These are phyloP conservation scores for Panus rudis DNA, from an alignment of 768 basidiomycete species.

Conservation along the genomic window DNA sequence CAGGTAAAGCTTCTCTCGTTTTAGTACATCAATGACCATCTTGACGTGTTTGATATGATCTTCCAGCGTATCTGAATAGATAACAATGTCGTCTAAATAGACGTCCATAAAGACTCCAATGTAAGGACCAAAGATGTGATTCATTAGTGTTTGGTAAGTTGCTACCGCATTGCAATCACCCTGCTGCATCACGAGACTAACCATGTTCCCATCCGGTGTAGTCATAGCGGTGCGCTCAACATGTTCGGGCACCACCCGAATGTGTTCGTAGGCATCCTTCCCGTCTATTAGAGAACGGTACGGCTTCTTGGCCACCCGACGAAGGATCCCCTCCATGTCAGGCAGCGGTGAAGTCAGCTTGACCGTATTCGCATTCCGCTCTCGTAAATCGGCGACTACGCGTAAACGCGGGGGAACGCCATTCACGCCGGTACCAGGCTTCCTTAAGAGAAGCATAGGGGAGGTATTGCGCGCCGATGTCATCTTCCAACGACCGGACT, in stretches of 20 bases:
- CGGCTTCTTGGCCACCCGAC: conserved; percentile 13
- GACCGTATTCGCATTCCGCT: conserved; percentile 26
- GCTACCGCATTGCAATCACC: conserved; percentile 29
- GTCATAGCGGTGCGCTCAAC: conserved; percentile 20
- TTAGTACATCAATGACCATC: conserved; percentile 28
- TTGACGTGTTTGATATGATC: conserved; percentile 25
- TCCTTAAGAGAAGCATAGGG: conserved; percentile 28
- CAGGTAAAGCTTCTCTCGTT: conserved; percentile 29
- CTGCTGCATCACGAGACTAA: conserved; percentile 31
- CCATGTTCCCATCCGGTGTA: conserved; percentile 33
- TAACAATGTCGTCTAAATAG: conserved; percentile 29
- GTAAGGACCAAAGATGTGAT: conserved; percentile 28
- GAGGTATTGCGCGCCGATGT: conserved; percentile 20
- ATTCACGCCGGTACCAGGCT: conserved; percentile 16
- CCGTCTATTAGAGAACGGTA: conserved; percentile 23
- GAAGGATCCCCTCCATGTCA: conserved; percentile 21
- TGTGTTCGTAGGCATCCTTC: conserved; percentile 28
- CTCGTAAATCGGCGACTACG: conserved; percentile 20
- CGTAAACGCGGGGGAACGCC: conserved; percentile 15
- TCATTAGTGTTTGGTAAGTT: conserved; percentile 39
- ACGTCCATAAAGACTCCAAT: conserved; percentile 28
- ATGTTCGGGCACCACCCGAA: conserved; percentile 19
- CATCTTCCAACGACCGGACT: conserved; percentile 26
- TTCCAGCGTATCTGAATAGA: conserved; percentile 24
- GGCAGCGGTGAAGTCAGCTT: conserved; percentile 23